Conservation (phyloP, 1,139 yeast genomes). For the Saccharomycopsis hybrid region DNA sequence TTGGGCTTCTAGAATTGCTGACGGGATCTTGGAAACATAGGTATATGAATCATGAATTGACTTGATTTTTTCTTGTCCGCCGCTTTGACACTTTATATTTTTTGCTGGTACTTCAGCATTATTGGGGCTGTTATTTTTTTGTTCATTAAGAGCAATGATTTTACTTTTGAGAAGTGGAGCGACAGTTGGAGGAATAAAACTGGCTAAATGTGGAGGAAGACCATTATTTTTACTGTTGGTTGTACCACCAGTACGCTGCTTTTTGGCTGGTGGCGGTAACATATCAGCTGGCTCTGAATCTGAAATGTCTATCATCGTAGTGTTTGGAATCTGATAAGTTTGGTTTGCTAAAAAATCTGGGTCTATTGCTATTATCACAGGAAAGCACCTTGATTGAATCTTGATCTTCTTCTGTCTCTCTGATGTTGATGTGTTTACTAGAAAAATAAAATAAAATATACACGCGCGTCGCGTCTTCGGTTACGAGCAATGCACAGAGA, state of each 20-base stretch:
- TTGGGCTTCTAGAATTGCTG: slow-evolving; percentile 4
- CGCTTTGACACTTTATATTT: not conserved
- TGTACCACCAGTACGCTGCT: not conserved
- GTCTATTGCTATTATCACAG: not conserved
- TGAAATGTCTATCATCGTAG: not conserved
- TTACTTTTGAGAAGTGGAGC: not conserved
- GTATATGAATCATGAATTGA: slow-evolving; percentile 19
- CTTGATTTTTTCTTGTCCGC: not conserved
- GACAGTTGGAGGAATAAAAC: slow-evolving; percentile 15
- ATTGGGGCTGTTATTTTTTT: too few species aligned
- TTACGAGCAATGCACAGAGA: not conserved
- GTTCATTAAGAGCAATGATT: too few species aligned
- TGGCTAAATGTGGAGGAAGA: slow-evolving; percentile 5
- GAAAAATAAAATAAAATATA: not conserved
- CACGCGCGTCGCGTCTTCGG: not conserved
- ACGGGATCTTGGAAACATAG: slow-evolving; percentile 19
- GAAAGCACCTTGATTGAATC: not conserved
- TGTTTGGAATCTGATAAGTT: not conserved
- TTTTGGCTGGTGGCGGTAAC: not conserved
- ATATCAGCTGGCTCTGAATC: not conserved
- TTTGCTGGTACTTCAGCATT: not conserved
- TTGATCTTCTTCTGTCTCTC: not conserved
- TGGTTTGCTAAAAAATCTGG: not conserved
- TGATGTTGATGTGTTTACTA: not conserved
- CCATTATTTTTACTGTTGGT: not conserved